These are phyloP conservation scores for Agastache rugosa DNA, from an alignment of 257 asterid species.

Conservation along the genomic window DNA sequence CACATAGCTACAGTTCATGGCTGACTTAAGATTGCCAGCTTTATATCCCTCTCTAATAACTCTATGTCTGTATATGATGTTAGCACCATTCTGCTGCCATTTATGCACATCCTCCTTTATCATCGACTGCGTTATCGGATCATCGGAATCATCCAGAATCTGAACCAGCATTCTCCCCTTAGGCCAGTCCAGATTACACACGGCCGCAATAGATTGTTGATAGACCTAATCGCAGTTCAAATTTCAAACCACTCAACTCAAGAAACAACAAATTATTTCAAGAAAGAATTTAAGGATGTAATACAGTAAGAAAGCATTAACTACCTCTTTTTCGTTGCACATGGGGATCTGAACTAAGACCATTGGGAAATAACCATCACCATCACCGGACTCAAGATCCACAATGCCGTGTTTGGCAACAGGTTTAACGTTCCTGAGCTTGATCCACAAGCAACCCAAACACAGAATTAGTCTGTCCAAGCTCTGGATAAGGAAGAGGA, in stretches of 20 bases:
- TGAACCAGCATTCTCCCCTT: slow-evolving; percentile 73
- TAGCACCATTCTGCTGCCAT: slow-evolving; percentile 83
- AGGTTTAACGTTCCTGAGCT: slow-evolving; percentile 63
- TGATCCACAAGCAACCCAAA: slow-evolving; percentile 87
- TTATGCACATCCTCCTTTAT: slow-evolving; percentile 80
- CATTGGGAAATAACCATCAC: slow-evolving; percentile 76
- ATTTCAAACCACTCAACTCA: background rate
- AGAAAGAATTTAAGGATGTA: background rate
- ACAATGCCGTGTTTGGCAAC: slow-evolving; percentile 47
- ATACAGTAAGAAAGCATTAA: slow-evolving; percentile 48
- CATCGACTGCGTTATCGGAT: slow-evolving; percentile 62
- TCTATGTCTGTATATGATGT: slow-evolving; percentile 74
- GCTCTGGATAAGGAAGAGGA: slow-evolving; percentile 81
- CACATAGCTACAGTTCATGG: slow-evolving; percentile 66
- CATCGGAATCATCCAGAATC: slow-evolving; percentile 89
- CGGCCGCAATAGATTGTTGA: slow-evolving; percentile 88
- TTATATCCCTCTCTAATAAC: slow-evolving; percentile 61
- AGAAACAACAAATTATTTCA: background rate
- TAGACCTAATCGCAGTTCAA: slow-evolving; percentile 61
- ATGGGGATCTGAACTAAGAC: slow-evolving; percentile 95
- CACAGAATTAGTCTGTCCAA: slow-evolving; percentile 76
- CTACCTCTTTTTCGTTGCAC: slow-evolving; percentile 99
- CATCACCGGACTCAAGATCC: slow-evolving; percentile 78
- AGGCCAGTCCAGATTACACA: slow-evolving; percentile 87
- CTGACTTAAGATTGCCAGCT: slow-evolving; percentile 65